Evolutionary conservation across 371 early-diverging fungal species (phyloP).

Genomic region (Mucor ambiguus): DNA sequence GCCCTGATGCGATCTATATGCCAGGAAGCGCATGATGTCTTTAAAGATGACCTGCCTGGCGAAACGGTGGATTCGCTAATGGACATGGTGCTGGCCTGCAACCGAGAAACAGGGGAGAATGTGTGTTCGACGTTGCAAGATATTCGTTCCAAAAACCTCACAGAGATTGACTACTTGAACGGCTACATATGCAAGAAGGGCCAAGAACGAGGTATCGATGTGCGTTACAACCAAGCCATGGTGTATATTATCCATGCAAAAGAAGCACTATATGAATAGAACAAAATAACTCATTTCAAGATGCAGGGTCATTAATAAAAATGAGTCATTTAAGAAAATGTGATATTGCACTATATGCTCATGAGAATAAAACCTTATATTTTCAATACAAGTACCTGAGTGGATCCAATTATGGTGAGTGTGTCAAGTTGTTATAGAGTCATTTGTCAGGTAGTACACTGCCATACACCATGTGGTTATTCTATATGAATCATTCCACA

Average conservation of each 20-base stretch:
- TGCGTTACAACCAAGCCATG: slow-evolving; percentile 24
- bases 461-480: not conserved
- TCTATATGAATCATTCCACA: not conserved
- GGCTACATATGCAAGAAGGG: slow-evolving; percentile 51
- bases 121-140: slow-evolving; percentile 67
- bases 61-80: slow-evolving; percentile 27
- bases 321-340: slow-evolving; percentile 7
- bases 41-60: slow-evolving; percentile 29
- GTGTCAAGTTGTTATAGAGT: slow-evolving; percentile 1
- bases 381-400: not conserved
- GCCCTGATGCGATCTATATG: slow-evolving; percentile 28
- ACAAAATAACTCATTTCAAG: not conserved
- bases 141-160: slow-evolving; percentile 33
- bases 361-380: not conserved
- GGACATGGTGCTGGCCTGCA: slow-evolving; percentile 30
- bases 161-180: slow-evolving; percentile 67
- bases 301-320: slow-evolving; percentile 8
- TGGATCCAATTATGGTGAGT: not conserved
- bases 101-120: slow-evolving; percentile 42
- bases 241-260: slow-evolving; percentile 38
- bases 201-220: slow-evolving; percentile 13
- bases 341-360: not conserved
- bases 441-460: not conserved
- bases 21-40: slow-evolving; percentile 33
- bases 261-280: slow-evolving; percentile 20